Evolutionary conservation across 1,284 basidiomycete genomes (phyloP), one percentile per base, ranked within the genome.

Genomic region (Pseudozyma thailandica): DNA sequence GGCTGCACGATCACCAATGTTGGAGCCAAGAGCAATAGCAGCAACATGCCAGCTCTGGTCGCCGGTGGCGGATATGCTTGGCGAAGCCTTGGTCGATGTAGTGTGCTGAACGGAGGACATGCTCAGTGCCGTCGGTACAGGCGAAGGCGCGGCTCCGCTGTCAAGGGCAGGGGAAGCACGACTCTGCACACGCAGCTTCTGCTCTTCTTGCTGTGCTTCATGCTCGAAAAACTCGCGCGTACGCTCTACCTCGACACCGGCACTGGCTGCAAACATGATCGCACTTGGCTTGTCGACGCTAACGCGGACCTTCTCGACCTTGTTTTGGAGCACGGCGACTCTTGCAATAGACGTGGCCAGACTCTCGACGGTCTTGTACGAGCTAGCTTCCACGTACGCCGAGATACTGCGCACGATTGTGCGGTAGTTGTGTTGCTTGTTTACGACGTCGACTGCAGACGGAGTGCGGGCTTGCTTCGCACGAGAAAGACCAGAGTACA

Each of bases 1-100:
- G n/a, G 86, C 86, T 51, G 93, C 90, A 3, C 91, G 86, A 83
- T 96, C 92, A 1, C 93, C 94, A 0, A 97, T 86, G 79, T 98
- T 98, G 1, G 93, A 92, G 0, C 94, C 95, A 2, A 98, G 84
- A 1, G 92, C 92, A 42, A 98, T 86, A 6, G 89, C 89, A 5
- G 86, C 89, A 1, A 83, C 49, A 54, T 83, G 80, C 68, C 53
- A 75, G 20, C 52, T 57, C 28, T 58, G 50, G 7, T 65, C 52
- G 18, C 28, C 31, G 15, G 33, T 21, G 9, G 25, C 12, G n/a
- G 44, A 16, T 4, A 26, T 16, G 12, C 26, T 23, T 8, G 48
- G 15, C 18, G n/a, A 26, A 7, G 37, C 37, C 8, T 50, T 48
- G 23, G 37, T 6, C 5, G 44, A 18, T 6, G 16, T n/a, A 15